Conservation (phyloP, 1,284 basidiomycete genomes). For the Tilletia setariae region DNA sequence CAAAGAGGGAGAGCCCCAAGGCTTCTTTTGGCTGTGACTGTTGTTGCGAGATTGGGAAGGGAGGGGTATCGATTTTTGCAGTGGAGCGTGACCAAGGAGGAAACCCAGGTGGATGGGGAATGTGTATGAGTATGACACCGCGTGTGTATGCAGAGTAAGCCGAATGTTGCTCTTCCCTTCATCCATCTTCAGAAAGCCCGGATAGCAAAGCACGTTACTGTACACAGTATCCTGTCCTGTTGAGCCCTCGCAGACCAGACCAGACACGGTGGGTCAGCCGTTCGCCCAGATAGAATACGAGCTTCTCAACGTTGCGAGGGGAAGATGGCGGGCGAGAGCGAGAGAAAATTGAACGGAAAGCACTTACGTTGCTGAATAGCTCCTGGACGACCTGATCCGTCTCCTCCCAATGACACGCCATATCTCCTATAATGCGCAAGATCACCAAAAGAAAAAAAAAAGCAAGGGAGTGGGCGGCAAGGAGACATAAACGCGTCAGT, state of each 20-base stretch:
- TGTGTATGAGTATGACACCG: too few relatives aligned
- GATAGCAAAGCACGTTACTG: conserved; percentile 35
- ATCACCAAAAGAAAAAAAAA: too few relatives aligned
- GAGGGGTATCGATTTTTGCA: background rate
- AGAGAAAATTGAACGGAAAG: too few relatives aligned
- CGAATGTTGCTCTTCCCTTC: background rate
- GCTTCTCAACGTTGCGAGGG: too few relatives aligned
- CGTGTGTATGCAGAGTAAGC: too few relatives aligned
- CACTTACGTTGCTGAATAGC: conserved; percentile 37
- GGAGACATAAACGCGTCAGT: too few relatives aligned
- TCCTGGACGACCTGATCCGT: conserved; percentile 36
- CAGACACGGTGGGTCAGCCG: too few relatives aligned
- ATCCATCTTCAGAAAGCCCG: conserved; percentile 21
- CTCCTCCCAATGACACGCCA: conserved; percentile 45
- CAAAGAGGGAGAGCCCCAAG: too few relatives aligned
- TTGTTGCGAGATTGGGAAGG: background rate
- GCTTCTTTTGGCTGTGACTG: background rate
- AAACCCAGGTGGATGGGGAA: background rate
- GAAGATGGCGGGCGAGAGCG: background rate
- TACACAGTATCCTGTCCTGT: conserved; percentile 40
- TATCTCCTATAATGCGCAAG: conserved; percentile 26
- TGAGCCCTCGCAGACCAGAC: too few relatives aligned
- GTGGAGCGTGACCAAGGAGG: background rate
- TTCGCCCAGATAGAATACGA: too few relatives aligned
- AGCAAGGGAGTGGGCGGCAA: too few relatives aligned